Evolutionary conservation across 2,329 filamentous ascomycete species (phyloP).

Genomic region (Xenoacremonium recifei): DNA sequence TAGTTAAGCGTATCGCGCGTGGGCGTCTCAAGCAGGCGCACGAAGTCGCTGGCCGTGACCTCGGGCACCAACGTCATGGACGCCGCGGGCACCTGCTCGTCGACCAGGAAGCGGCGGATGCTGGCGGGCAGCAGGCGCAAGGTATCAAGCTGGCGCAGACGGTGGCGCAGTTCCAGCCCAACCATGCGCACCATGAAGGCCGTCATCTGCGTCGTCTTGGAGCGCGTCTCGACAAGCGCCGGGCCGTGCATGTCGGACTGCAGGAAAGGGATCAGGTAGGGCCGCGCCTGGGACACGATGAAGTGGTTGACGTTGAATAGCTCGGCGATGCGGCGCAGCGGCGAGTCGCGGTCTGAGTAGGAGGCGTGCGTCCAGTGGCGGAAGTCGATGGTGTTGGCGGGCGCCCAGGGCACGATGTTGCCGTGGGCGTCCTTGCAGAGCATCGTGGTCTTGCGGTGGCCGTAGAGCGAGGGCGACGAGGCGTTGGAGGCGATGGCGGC

Average conservation of each 20-base stretch:
- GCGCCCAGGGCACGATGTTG: slow-evolving; percentile 71
- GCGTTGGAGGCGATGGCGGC: slow-evolving; percentile 76
- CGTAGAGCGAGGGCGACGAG: slow-evolving; percentile 62
- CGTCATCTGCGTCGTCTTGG: slow-evolving; percentile 55
- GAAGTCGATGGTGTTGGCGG: slow-evolving; percentile 60
- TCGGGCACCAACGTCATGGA: slow-evolving; percentile 82
- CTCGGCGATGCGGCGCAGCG: slow-evolving; percentile 70
- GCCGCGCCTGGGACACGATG: slow-evolving; percentile 87
- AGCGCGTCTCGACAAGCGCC: slow-evolving; percentile 57
- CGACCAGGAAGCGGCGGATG: slow-evolving; percentile 74
- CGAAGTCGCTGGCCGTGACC: slow-evolving; percentile 69
- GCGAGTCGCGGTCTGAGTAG: slow-evolving; percentile 63
- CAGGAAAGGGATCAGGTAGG: slow-evolving; percentile 84
- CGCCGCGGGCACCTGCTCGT: slow-evolving; percentile 77
- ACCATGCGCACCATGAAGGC: slow-evolving; percentile 65
- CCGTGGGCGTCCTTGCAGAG: slow-evolving; percentile 77
- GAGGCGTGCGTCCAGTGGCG: slow-evolving; percentile 66
- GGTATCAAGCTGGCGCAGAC: slow-evolving; percentile 77
- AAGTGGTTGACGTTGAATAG: slow-evolving; percentile 95
- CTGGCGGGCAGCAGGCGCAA: slow-evolving; percentile 68
- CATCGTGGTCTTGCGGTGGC: slow-evolving; percentile 61
- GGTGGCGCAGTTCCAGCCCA: slow-evolving; percentile 75
- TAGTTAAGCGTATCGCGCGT: slow-evolving; percentile 73
- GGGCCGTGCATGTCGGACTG: slow-evolving; percentile 78
- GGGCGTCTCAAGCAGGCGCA: slow-evolving; percentile 78